Evolutionary conservation across 2,329 filamentous ascomycete genomes (phyloP).

Genomic region (Sarocladium brachiariae): DNA sequence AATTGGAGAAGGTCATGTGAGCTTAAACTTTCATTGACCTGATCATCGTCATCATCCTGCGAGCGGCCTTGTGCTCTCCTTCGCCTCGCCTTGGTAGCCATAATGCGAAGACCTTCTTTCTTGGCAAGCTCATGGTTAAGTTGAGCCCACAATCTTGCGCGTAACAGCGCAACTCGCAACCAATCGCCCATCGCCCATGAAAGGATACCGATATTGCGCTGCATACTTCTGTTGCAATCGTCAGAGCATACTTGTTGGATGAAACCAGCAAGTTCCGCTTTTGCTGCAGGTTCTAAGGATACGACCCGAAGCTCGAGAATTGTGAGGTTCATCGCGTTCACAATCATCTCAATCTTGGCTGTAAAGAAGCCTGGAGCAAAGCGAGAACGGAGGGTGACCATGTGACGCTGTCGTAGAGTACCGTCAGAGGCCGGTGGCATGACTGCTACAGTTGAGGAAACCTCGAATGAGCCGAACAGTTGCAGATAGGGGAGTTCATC

Average conservation of each 20-base stretch:
- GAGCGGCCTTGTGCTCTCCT: constrained; percentile 11
- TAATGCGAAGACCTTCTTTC: constrained; percentile 14
- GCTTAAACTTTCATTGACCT: not conserved
- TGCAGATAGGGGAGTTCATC: constrained; percentile 65
- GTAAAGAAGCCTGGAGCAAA: constrained; percentile 46
- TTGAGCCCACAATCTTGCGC: constrained; percentile 56
- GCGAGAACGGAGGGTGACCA: constrained; percentile 42
- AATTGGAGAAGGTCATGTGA: constrained; percentile 41
- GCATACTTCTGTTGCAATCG: constrained; percentile 36
- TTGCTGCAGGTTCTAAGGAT: constrained; percentile 50
- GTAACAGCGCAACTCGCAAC: constrained; percentile 51
- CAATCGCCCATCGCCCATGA: constrained; percentile 65
- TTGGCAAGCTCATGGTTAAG: constrained; percentile 41
- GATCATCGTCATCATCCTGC: constrained; percentile 14
- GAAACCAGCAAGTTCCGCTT: constrained; percentile 50
- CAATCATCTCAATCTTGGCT: constrained; percentile 49
- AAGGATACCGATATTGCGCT: constrained; percentile 51
- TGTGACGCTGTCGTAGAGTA: constrained; percentile 43
- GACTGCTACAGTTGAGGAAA: constrained; percentile 46
- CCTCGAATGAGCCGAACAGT: constrained; percentile 61
- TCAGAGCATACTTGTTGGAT: constrained; percentile 34
- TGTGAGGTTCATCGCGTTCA: constrained; percentile 45
- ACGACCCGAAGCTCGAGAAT: constrained; percentile 48
- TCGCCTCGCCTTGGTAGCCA: constrained; percentile 18
- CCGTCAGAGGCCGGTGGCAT: constrained; percentile 27